phyloP scores from a whole-genome alignment of 495 filamentous ascomycete species.

The Beverwykella pulmonaria region DNA sequence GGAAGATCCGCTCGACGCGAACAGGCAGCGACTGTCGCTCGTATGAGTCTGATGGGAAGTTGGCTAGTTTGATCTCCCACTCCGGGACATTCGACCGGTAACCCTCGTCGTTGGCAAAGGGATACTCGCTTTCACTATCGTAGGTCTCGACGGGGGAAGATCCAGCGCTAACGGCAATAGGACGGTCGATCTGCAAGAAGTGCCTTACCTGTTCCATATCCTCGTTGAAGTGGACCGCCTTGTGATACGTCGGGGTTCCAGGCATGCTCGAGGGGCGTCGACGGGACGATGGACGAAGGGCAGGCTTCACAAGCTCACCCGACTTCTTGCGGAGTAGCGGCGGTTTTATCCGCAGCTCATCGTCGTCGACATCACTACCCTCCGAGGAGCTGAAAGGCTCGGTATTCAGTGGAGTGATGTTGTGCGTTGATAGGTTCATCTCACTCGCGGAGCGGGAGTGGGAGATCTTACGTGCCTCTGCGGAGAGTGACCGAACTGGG shows the following conservation, averaged over 20 bases:
- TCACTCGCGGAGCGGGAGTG: conserved; percentile 89
- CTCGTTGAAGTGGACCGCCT: conserved; percentile 94
- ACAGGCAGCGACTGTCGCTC: conserved; percentile 67
- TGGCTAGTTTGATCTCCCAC: conserved; percentile 83
- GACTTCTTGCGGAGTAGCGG: conserved; percentile 97
- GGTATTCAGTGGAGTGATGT: conserved; percentile 31
- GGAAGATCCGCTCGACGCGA: conserved; percentile 77
- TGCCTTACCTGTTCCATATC: conserved; percentile 93
- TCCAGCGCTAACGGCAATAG: conserved; percentile 89
- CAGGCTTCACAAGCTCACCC: conserved; percentile 92
- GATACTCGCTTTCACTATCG: conserved; percentile 82
- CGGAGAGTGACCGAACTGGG: conserved; percentile 49
- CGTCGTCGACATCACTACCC: conserved; percentile 63
- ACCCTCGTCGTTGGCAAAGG: conserved; percentile 67
- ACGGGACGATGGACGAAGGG: conserved; percentile 73
- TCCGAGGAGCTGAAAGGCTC: conserved; percentile 43
- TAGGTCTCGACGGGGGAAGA: conserved; percentile 91
- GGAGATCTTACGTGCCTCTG: conserved; percentile 66
- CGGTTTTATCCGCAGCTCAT: conserved; percentile 62
- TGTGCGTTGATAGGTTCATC: conserved; percentile 45
- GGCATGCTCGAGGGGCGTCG: conserved; percentile 94
- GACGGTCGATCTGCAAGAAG: conserved; percentile 89
- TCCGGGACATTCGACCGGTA: conserved; percentile 56
- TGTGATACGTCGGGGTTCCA: conserved; percentile 91
- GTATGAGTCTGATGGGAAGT: conserved; percentile 73